Base-by-base conservation (phyloP, 805 yeast species). In the Pichia cabralensis region DNA sequence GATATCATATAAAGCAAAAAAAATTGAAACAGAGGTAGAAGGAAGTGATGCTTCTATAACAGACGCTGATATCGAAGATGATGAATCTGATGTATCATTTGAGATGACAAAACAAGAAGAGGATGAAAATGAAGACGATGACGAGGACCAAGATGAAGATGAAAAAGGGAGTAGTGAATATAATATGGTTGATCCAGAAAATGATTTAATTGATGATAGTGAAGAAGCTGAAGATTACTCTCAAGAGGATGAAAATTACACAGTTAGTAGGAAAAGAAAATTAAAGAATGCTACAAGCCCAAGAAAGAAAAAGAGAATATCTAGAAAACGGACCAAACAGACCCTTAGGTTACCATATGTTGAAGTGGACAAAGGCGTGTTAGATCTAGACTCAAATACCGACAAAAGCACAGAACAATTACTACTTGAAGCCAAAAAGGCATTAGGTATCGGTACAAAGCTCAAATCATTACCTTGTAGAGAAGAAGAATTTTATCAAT, bases 401-500 rank as follows among this genome's bases (percentile, higher is more conserved):
- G n/a, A n/a, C n/a, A n/a, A n/a, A n/a, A n/a, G n/a, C n/a, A n/a
- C n/a, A 3, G 21, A 23, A 8, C 6, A 6, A 13, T 7, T 15
- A 3, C 25, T 21, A 11, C 46, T 42, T 18, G 31, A 58, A 28
- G 67, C 72, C 1, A 64, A 63, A 23, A 53, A 60, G 31, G 52
- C 56, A 21, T 51, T 65, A 26, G 64, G 61, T 25, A 56, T 64
- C 3, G 50, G 54, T 16, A 54, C 61, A 3, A 65, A 62, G 45
- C 52, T 68, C 31, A 63, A 60, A 35, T 54, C 76, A 1, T 61
- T 89, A 24, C 96, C 96, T 0, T 86, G 96, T 38, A 68, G 98
- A 35, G 96, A 85, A 43, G 69, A 71, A 15, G 94, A 92, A 53
- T 86, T 80, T 50, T 71, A 76, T 8, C 70, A 76, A 36, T 61